Base-by-base conservation (phyloP, 1,139 yeast genomes). In the Diutina rugosa region DNA sequence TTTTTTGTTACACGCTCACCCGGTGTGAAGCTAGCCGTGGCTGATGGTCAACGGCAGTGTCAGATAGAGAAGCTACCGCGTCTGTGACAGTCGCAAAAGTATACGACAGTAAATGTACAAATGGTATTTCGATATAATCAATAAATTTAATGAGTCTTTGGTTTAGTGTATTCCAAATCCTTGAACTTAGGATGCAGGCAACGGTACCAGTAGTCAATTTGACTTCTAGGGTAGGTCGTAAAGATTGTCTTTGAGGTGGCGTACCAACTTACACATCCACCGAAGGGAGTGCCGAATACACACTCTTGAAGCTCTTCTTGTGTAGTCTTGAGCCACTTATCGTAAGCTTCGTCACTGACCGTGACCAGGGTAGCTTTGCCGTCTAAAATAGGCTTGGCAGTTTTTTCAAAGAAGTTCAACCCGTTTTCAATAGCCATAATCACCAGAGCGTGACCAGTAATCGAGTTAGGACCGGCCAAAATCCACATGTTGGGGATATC, bases 231-330 rank as follows among this genome's bases (percentile, higher is more conserved):
- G 58, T 72, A 76, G 1, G 76, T 69, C 6, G 77, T 69, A 29
- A 65, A 59, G 59, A 75, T 76, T 55, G 62, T 60, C 18, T 38
- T 38, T 16, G 60, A 65, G 30, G 62, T 59, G 9, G 71, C 41
- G 58, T 75, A 76, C 79, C 80, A 76, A 10, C 77, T 69, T 8
- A 64, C 65, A 62, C 80, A 76, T 1, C 80, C 80, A 4, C 79
- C 80, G 58, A 72, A 73, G 4, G 65, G 60, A 10, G 75, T 65
- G 7, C 80, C 80, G 62, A 69, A 74, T 1, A 76, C 79, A 12
- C 72, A 62, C 47, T 59, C 63, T 45, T 58, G 59, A 58, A 74
- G 69, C 44, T 63, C 65, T 1, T 46, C 61, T 60, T 76, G 78
- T 9, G 65, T 63, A 2, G 59, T 63, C 5, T 59, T 60, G 57